Percentiles rank a stretch among this genome's conserved stretches.
Conservation (phyloP, 306 rosid genomes). For the Fagus crenata region DNA sequence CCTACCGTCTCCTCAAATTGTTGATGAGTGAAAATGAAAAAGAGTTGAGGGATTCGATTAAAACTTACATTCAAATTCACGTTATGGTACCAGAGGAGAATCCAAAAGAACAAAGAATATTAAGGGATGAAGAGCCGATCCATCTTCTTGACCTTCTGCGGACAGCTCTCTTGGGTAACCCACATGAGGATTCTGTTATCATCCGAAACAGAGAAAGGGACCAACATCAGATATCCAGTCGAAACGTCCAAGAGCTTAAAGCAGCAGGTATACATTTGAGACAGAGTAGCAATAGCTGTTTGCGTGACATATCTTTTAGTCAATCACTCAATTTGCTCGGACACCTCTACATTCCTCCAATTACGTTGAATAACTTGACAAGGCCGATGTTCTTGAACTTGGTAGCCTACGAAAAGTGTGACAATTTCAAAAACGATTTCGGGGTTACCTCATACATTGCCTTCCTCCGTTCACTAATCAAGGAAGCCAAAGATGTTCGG, state of each 20-base stretch:
- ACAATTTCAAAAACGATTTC: slow-evolving; percentile 9
- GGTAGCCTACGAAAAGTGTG: slow-evolving; percentile 33
- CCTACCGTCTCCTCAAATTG: slow-evolving; percentile 19
- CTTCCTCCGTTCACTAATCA: slow-evolving; percentile 25
- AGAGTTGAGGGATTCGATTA: neutral
- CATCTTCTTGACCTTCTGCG: slow-evolving; percentile 28
- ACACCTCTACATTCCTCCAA: slow-evolving; percentile 17
- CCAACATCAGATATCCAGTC: slow-evolving; percentile 3
- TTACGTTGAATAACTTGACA: slow-evolving; percentile 15
- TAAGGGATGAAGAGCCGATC: neutral
- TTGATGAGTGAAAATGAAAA: neutral
- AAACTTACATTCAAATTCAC: neutral
- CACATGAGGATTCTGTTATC: too few species aligned
- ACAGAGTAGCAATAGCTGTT: neutral
- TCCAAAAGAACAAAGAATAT: too few species aligned
- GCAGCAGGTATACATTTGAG: slow-evolving; percentile 15
- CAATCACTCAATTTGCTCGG: neutral
- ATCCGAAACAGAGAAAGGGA: too few species aligned
- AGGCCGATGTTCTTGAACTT: slow-evolving; percentile 24
- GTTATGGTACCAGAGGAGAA: too few species aligned
- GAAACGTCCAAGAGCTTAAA: slow-evolving; percentile 23
- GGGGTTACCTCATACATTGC: slow-evolving; percentile 15
- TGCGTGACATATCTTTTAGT: slow-evolving; percentile 16
- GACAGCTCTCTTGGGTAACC: neutral
- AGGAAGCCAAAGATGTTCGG: slow-evolving; percentile 16